Evolutionary conservation across 306 rosid species (phyloP), one percentile per base, ranked within the genome.

Genomic region (Fragaria vesca): DNA sequence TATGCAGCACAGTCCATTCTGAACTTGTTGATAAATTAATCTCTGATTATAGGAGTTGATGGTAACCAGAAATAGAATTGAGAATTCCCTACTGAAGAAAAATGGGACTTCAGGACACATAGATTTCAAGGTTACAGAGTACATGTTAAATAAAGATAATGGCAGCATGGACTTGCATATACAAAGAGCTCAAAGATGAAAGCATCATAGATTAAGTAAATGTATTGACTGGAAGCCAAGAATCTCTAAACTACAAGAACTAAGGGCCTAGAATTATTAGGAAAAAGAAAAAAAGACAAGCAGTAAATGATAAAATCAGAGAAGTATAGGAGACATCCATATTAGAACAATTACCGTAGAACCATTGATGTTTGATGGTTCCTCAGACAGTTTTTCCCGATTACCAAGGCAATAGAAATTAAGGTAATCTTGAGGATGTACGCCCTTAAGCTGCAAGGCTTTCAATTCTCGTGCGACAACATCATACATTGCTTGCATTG

Each of bases 331-430:
- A 69, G 76, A 72, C 24, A 17, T 47, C 71, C 46, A 48, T 71
- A 45, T 65, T 32, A 7, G 38, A 69, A 81, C 57, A 75, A 72
- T 45, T 85, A 95, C 99, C 97, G 60, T 67, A 69, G 82, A 72
- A 76, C 80, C 87, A 78, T 83, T 86, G 63, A 83, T 48, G 77
- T 16, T 63, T 8, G 74, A 48, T 28, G 40, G 51, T 77, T 89
- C 85, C 78, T 84, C 93, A 12, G 74, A 20, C 57, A 67, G 7
- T n/a, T 72, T 62, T 85, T 95, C 99, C 62, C 94, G 91, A 30
- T 95, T 93, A 43, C 99, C 99, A 78, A 95, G 99, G 89, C 99
- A 93, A 83, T 88, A 93, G 82, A 95, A 95, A 77, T 93, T 95
- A 73, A 95, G 97, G 86, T 87, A 95, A 80, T 93, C 93, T 81